A percentile compares a stretch with the other conserved stretches of the same genome.
phyloP scores from a whole-genome alignment of 306 rosid species.

The Ammopiptanthus mongolicus region DNA sequence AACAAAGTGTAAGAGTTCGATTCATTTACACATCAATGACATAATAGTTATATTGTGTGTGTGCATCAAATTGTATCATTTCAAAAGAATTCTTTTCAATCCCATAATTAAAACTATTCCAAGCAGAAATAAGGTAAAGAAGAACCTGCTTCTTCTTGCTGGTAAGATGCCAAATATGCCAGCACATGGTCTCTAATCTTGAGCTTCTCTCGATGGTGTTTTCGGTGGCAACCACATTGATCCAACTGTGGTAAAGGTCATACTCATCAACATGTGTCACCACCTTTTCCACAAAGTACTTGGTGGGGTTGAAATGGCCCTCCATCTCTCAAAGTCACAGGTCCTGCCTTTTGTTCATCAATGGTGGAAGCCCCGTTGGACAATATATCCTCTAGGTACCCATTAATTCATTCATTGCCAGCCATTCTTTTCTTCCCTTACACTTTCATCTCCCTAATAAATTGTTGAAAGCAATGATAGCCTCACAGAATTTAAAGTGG shows the following conservation, averaged over 20 bases:
- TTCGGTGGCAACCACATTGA: slow-evolving; percentile 89
- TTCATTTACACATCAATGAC: background rate
- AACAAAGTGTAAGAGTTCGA: no score
- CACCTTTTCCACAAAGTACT: slow-evolving; percentile 91
- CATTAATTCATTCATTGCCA: slow-evolving; percentile 89
- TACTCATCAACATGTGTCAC: slow-evolving; percentile 85
- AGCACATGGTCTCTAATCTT: slow-evolving; percentile 93
- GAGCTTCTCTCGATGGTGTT: slow-evolving; percentile 86
- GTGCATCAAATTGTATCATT: background rate
- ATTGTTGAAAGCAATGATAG: no score
- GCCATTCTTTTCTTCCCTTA: slow-evolving; percentile 34
- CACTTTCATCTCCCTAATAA: no score
- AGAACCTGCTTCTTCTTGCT: slow-evolving; percentile 58
- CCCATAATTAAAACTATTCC: background rate
- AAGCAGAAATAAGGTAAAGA: background rate
- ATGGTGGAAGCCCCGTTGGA: slow-evolving; percentile 69
- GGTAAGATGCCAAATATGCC: slow-evolving; percentile 97
- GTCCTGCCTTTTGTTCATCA: slow-evolving; percentile 63
- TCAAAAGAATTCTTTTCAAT: background rate
- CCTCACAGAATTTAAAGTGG: no score
- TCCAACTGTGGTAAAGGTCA: slow-evolving; percentile 84
- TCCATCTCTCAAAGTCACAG: slow-evolving; percentile 47
- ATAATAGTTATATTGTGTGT: background rate
- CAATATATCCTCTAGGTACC: slow-evolving; percentile 81
- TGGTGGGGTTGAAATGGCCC: slow-evolving; percentile 79